A percentile compares a stretch with the other conserved stretches of the same genome.
Conservation (phyloP, 73 alveolate genomes). For the Paramecium tetraurelia region DNA sequence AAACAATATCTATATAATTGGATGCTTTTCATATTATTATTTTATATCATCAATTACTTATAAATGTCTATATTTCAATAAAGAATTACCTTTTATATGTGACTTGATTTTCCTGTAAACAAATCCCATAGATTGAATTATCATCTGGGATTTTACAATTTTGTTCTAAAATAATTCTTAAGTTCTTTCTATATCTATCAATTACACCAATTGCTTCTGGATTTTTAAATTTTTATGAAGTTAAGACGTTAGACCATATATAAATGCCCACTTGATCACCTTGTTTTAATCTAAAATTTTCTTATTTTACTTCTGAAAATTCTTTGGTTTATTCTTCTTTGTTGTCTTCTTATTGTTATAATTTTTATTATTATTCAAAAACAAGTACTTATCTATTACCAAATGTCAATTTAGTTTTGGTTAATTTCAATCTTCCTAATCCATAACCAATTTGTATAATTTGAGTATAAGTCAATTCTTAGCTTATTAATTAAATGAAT, state of each 20-base stretch:
- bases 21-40: neutral
- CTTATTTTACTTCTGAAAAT: neutral
- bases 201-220: neutral
- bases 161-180: conserved; percentile 7
- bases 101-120: neutral
- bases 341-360: neutral
- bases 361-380: neutral
- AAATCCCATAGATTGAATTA: neutral
- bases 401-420: conserved; percentile 1
- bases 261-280: conserved; percentile 28
- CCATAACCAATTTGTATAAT: neutral
- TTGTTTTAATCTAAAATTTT: conserved; percentile 17
- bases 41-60: neutral
- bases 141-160: neutral
- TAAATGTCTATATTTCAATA: neutral
- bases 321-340: neutral
- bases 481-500: neutral
- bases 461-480: neutral
- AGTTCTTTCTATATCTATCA: neutral
- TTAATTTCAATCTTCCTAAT: neutral
- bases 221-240: neutral
- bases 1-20: neutral
- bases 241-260: neutral
- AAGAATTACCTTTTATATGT: neutral
- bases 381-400: neutral